Conservation (phyloP, 306 rosid species). For the Lathyrus aphaca region DNA sequence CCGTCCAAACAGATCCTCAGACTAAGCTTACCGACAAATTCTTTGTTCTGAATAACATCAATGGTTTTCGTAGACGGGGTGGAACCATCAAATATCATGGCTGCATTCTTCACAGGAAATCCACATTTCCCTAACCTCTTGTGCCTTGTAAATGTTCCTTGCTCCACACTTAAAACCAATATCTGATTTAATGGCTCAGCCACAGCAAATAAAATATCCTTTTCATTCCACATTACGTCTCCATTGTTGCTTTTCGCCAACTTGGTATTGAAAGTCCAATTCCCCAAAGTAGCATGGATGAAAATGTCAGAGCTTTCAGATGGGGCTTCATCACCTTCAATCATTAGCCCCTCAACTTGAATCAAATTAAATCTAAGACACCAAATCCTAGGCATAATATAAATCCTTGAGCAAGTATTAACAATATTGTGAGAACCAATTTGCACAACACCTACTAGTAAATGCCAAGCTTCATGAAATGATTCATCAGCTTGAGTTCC, state of each 20-base stretch:
- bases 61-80: background rate
- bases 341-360: conserved; percentile 36
- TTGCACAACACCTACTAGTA: conserved; percentile 17
- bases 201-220: conserved; percentile 42
- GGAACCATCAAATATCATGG: conserved; percentile 25
- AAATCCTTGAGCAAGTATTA: conserved; percentile 31
- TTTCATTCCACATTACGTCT: conserved; percentile 49
- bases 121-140: conserved; percentile 39
- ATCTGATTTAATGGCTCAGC: conserved; percentile 51
- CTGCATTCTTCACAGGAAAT: conserved; percentile 35
- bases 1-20: conserved; percentile 49
- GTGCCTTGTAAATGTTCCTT: conserved; percentile 16
- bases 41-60: conserved; percentile 1
- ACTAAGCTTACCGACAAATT: conserved; percentile 39
- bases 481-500: conserved; percentile 50
- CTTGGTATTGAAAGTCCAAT: conserved; percentile 29
- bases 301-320: conserved; percentile 36
- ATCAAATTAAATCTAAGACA: conserved; percentile 44
- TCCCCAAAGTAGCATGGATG: conserved; percentile 44
- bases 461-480: conserved; percentile 43
- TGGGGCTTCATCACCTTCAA: conserved; percentile 27
- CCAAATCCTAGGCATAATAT: conserved; percentile 42
- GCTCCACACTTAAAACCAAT: conserved; percentile 39
- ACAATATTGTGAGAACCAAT: background rate
- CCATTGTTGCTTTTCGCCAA: conserved; percentile 19